Base-by-base conservation (phyloP, 2,329 filamentous ascomycete species). In the Mycosphaerella arachidis region DNA sequence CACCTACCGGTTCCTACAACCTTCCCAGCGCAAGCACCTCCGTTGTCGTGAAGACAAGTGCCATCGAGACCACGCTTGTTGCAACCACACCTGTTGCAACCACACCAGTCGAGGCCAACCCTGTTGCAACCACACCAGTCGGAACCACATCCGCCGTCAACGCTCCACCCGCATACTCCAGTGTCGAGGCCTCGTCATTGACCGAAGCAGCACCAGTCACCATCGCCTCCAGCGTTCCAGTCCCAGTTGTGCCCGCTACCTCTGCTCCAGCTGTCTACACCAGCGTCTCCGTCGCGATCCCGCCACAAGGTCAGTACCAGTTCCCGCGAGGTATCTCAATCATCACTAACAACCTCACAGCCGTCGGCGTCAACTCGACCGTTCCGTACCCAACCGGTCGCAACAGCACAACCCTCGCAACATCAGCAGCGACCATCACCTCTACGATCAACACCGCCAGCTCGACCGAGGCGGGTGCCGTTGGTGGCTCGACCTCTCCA, bases 401-500 rank as follows among this genome's bases (percentile, higher is more conserved):
- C 29, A 52, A 52, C 50, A 52, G 29, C 30, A 52, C 50, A 3
- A 52, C 50, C 16, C 29, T 52, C 10, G 50, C 29, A 20, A 52
- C 30, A 31, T 52, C 50, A 6, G 30, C 27, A 35, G 33, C 50
- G 12, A 52, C 50, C 50, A 20, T 52, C 50, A 52, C 50, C n/a
- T 35, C 50, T 16, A 52, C 29, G 12, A 29, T 35, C 16, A 6
- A 31, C 9, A 35, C 50, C 8, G 50, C 50, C 50, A 52, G 50
- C 50, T 52, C 50, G n/a, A 52, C 50, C 29, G 50, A 52, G 30
- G 50, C 50, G 16, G 50, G 30, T 52, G 50, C 50, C 30, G 50
- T 31, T 10, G 16, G 27, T 35, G 50, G 27, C 30, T 52, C 50
- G 13, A n/a, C 29, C 12, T 31, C 50, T 35, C 1, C n/a, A 4